These are phyloP conservation scores for Verbena officinalis DNA, from an alignment of 257 asterid genomes.

Conservation along the genomic window DNA sequence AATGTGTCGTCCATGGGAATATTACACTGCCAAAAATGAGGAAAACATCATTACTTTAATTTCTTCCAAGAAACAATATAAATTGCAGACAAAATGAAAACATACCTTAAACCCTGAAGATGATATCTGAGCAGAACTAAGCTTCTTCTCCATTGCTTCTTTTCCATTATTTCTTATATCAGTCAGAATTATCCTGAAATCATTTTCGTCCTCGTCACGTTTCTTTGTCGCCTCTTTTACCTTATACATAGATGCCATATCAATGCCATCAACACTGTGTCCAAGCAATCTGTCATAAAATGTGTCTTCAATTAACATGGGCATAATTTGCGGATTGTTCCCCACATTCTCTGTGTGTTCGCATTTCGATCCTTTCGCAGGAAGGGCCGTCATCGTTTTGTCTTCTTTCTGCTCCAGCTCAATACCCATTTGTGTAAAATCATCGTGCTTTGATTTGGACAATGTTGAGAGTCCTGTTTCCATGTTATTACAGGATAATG, in stretches of 20 bases:
- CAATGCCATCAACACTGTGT: conserved; percentile 27
- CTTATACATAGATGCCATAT: conserved; percentile 22
- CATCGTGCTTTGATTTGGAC: background rate
- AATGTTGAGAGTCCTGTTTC: conserved; percentile 1
- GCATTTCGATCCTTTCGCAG: background rate
- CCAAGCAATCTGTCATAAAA: conserved; percentile 33
- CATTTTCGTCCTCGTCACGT: background rate
- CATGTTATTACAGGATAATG: background rate
- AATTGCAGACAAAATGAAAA: background rate
- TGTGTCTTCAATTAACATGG: conserved; percentile 34
- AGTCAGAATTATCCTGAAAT: conserved; percentile 1
- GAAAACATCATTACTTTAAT: background rate
- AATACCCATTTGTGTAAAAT: no score
- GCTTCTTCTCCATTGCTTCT: background rate
- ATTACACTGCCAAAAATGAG: conserved; percentile 28
- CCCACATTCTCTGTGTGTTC: conserved; percentile 2
- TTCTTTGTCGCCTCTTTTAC: conserved; percentile 7
- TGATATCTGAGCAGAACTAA: conserved; percentile 1
- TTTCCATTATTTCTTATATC: conserved; percentile 1
- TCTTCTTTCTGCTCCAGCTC: background rate
- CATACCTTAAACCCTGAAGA: conserved; percentile 18
- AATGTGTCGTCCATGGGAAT: background rate
- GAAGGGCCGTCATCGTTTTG: conserved; percentile 1
- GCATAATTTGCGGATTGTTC: conserved; percentile 12
- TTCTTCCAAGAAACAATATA: background rate